A percentile compares a stretch with the other conserved stretches of the same genome.
Conservation (phyloP, 2,329 filamentous ascomycete species). For the Fusarium haematococcum region DNA sequence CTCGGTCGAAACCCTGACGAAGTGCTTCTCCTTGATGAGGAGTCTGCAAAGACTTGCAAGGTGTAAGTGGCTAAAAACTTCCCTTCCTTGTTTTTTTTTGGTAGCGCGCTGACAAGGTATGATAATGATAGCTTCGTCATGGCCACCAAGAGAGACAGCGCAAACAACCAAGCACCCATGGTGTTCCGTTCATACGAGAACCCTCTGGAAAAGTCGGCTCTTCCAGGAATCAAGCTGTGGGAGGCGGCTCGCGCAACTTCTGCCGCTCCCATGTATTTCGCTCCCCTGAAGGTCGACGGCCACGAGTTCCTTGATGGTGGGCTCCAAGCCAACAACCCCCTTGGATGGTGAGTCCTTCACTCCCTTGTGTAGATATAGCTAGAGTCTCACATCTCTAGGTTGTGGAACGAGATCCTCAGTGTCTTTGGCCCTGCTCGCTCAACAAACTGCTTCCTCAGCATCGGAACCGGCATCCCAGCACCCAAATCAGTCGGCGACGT, state of each 20-base stretch:
- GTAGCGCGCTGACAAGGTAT: neutral
- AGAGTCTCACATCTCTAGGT: conserved; percentile 1
- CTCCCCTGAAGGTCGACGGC: conserved; percentile 1
- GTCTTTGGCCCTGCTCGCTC: conserved; percentile 17
- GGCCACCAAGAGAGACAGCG: neutral
- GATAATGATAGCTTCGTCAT: conserved; percentile 10
- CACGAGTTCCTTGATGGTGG: conserved; percentile 19
- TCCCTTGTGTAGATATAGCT: too few species aligned
- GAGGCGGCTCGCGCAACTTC: conserved; percentile 17
- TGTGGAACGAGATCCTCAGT: conserved; percentile 21
- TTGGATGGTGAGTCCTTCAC: neutral
- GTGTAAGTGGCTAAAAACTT: neutral
- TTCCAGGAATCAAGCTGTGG: conserved; percentile 19
- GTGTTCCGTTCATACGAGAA: conserved; percentile 21
- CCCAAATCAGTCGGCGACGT: conserved; percentile 2
- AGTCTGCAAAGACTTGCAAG: neutral
- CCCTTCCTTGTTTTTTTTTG: neutral
- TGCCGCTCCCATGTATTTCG: conserved; percentile 12
- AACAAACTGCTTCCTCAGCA: conserved; percentile 27
- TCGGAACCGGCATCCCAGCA: conserved; percentile 16
- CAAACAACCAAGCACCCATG: conserved; percentile 6
- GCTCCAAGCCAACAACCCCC: neutral
- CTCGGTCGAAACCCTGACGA: neutral
- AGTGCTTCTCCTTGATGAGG: neutral
- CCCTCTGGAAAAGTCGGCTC: neutral